These are phyloP conservation scores for Nigrograna mackinnonii DNA, from an alignment of 2,329 filamentous ascomycete species.

Conservation along the genomic window DNA sequence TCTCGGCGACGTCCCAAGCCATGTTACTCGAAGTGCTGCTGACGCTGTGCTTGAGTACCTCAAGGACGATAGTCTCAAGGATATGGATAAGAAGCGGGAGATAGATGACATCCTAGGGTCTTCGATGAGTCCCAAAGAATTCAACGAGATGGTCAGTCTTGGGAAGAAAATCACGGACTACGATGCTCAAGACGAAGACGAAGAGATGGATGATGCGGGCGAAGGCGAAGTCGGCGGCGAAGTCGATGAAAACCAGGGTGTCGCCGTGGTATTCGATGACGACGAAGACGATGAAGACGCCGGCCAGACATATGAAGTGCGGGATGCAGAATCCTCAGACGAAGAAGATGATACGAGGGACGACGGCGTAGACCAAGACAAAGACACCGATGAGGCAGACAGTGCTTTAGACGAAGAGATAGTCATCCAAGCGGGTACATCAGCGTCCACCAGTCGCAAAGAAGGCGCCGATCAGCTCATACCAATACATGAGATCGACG, in stretches of 20 bases:
- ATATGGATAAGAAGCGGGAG: constrained; percentile 98
- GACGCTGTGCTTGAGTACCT: constrained; percentile 89
- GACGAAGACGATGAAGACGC: constrained; percentile 79
- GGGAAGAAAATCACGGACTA: constrained; percentile 99
- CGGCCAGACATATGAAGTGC: constrained; percentile 79
- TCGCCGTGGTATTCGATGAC: constrained; percentile 95
- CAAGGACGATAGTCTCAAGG: constrained; percentile 94
- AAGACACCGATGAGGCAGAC: constrained; percentile 50
- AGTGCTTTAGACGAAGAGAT: constrained; percentile 71
- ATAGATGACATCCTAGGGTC: constrained; percentile 91
- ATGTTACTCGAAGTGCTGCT: constrained; percentile 89
- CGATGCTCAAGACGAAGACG: constrained; percentile 90
- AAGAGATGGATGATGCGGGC: constrained; percentile 69
- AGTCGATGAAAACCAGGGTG: constrained; percentile 86
- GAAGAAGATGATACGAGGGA: constrained; percentile 72
- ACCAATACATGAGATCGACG: constrained; percentile 87
- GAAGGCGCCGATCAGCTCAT: constrained; percentile 62
- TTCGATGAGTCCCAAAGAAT: constrained; percentile 82
- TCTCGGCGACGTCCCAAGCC: constrained; percentile 89
- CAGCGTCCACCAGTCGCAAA: constrained; percentile 41
- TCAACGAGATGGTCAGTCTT: constrained; percentile 94
- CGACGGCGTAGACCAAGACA: constrained; percentile 55
- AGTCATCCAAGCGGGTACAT: constrained; percentile 73
- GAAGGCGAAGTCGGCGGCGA: constrained; percentile 69
- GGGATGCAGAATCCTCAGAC: constrained; percentile 81